Base-by-base conservation (phyloP, 2,329 filamentous ascomycete species). In the Sporothrix dimorphospora region DNA sequence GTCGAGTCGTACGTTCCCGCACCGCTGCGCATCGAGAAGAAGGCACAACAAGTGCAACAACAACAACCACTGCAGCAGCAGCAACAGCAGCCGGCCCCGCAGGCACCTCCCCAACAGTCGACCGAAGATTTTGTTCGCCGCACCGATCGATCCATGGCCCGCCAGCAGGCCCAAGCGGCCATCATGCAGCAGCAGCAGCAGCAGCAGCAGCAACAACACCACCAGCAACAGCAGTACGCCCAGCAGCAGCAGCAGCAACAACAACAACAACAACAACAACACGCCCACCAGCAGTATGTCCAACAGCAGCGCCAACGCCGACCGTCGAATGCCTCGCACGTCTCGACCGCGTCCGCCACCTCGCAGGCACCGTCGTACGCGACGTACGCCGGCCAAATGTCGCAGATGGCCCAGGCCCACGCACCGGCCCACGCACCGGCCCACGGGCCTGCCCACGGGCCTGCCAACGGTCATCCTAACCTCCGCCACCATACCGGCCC, bases 111-210 rank as follows among this genome's bases (percentile, higher is more conserved):
- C 11, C 4, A 38, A 30, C 76, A 76, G 72, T 71, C 73, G 9
- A 74, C 71, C 0, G 66, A 76, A n/a, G 78, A 79, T 11, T 78
- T 78, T 72, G 73, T 77, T 1, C 21, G 70, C n/a, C 77, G 76
- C 53, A 78, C 78, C 14, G 76, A 77, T 42, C 74, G 77, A 55
- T 73, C 77, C 24, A 74, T 67, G 38, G 69, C 68, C 1, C 61
- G 74, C 0, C 51, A 73, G 16, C 45, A 71, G 49, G 73, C 75
- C 14, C 51, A 55, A 12, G 72, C 72, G 57, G 59, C 42, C 49
- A 74, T 74, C 34, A 76, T 77, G 27, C 69, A 73, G 8, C 73
- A 59, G 30, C 55, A 38, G 51, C 55, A 65, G 40, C 49, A 51
- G 24, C 34, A 65, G 7, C 65, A 61, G 19, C 57, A 42, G 11